Evolutionary conservation across 2,329 filamentous ascomycete species (phyloP).

Genomic region (Cytospora chrysosperma): DNA sequence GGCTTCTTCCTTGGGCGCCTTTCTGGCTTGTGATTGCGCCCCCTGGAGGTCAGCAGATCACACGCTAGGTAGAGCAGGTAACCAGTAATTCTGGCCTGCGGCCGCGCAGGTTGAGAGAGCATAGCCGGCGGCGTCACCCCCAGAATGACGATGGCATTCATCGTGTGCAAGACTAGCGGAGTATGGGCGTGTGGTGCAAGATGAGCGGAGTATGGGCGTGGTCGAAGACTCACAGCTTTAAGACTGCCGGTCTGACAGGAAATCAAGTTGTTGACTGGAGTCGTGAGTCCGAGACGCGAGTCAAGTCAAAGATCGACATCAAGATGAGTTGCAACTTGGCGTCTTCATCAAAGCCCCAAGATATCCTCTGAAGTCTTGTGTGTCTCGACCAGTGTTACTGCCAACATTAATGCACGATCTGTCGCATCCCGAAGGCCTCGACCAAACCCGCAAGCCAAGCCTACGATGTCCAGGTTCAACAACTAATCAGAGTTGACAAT

Average conservation of each 20-base stretch:
- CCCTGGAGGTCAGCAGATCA: not conserved
- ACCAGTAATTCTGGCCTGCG: not conserved
- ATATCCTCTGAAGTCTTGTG: not conserved
- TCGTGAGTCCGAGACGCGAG: conserved; percentile 9
- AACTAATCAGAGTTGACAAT: not conserved
- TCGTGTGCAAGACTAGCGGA: not conserved
- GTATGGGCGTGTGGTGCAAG: not conserved
- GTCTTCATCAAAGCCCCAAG: not conserved
- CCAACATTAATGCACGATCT: not conserved
- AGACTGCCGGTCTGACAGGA: not conserved
- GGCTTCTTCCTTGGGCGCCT: not conserved
- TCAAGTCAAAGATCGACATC: conserved; percentile 11
- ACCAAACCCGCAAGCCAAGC: not conserved
- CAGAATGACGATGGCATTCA: not conserved
- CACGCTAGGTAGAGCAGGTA: not conserved
- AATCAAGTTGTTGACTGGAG: not conserved
- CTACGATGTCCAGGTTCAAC: not conserved
- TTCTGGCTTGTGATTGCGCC: conserved; percentile 16
- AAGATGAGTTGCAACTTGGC: not conserved
- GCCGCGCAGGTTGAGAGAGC: not conserved
- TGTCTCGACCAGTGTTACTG: not conserved
- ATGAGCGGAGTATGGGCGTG: not conserved
- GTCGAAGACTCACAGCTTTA: not conserved
- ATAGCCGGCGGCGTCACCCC: not conserved
- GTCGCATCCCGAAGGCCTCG: conserved; percentile 7